phyloP scores from a whole-genome alignment of 2,329 filamentous ascomycete genomes.

The Colletotrichum shisoi region DNA sequence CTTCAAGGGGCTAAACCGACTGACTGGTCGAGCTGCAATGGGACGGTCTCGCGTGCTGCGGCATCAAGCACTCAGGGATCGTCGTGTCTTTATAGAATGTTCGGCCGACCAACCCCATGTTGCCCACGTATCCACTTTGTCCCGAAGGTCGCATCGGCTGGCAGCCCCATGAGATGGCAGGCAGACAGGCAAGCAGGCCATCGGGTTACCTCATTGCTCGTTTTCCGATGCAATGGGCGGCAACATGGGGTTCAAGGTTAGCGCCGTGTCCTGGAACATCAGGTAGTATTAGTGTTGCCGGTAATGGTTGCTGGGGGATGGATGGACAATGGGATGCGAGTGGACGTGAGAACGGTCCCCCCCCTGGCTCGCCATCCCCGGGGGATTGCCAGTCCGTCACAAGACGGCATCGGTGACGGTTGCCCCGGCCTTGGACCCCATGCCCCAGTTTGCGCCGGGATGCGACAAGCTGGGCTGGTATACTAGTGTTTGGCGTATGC shows the following conservation, averaged over 20 bases:
- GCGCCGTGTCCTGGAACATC: conserved; percentile 5
- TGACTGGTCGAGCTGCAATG: conserved; percentile 33
- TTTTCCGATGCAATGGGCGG: conserved; percentile 2
- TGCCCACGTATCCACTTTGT: conserved; percentile 28
- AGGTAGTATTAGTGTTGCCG: background rate
- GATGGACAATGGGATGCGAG: conserved; percentile 2
- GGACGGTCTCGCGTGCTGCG: background rate
- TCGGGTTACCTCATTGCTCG: background rate
- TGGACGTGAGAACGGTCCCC: background rate
- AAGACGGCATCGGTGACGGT: conserved; percentile 34
- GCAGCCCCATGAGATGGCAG: conserved; percentile 14
- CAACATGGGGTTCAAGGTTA: conserved; percentile 18
- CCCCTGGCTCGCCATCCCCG: conserved; percentile 21
- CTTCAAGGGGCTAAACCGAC: conserved; percentile 24
- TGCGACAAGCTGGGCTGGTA: conserved; percentile 17
- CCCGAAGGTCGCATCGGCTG: conserved; percentile 20
- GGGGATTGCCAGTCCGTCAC: conserved; percentile 1
- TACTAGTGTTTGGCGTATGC: conserved; percentile 2
- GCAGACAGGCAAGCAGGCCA: background rate
- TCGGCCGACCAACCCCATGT: conserved; percentile 20
- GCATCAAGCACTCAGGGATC: conserved; percentile 27
- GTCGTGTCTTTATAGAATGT: conserved; percentile 37
- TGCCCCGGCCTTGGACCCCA: conserved; percentile 32
- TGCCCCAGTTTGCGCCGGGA: conserved; percentile 29
- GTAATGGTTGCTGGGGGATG: conserved; percentile 10